These are phyloP conservation scores for Alloteropsis semialata DNA, from an alignment of 176 grass and related monocot genomes.

Conservation along the genomic window DNA sequence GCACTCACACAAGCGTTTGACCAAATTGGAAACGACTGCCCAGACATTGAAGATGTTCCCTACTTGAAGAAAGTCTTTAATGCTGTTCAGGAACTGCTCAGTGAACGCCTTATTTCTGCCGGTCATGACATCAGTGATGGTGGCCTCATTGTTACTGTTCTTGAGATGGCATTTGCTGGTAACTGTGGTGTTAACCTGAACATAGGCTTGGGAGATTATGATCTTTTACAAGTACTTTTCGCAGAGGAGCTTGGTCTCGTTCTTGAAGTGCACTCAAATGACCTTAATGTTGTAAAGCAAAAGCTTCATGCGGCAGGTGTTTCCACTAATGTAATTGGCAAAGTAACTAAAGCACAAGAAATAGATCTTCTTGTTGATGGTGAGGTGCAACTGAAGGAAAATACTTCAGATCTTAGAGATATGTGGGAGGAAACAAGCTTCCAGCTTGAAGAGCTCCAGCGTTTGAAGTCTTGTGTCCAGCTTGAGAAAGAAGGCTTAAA, in stretches of 20 bases:
- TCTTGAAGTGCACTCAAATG: constrained; percentile 51
- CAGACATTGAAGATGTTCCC: constrained; percentile 74
- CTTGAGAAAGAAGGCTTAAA: constrained; percentile 84
- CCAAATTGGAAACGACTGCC: constrained; percentile 87
- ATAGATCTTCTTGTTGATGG: constrained; percentile 59
- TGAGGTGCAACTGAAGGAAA: constrained; percentile 54
- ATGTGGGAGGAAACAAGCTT: constrained; percentile 90
- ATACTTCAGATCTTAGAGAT: constrained; percentile 64
- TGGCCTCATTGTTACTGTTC: constrained; percentile 62
- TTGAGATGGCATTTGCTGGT: constrained; percentile 91
- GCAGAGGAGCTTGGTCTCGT: constrained; percentile 85
- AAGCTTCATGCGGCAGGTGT: constrained; percentile 61
- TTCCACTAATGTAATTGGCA: constrained; percentile 55
- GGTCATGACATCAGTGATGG: constrained; percentile 91
- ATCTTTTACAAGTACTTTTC: constrained; percentile 63
- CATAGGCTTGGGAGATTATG: constrained; percentile 44
- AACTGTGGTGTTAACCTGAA: constrained; percentile 73
- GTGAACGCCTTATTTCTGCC: constrained; percentile 58
- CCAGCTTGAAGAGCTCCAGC: constrained; percentile 71
- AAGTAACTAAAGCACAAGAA: constrained; percentile 50
- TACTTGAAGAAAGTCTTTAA: constrained; percentile 75
- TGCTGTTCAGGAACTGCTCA: constrained; percentile 64
- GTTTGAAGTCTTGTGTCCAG: constrained; percentile 62
- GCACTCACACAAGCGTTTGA: constrained; percentile 81
- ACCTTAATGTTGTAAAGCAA: constrained; percentile 44